A percentile compares a stretch with the other conserved stretches of the same genome.
Conservation (phyloP, 73 alveolate species). For the Breviolum minutum region DNA sequence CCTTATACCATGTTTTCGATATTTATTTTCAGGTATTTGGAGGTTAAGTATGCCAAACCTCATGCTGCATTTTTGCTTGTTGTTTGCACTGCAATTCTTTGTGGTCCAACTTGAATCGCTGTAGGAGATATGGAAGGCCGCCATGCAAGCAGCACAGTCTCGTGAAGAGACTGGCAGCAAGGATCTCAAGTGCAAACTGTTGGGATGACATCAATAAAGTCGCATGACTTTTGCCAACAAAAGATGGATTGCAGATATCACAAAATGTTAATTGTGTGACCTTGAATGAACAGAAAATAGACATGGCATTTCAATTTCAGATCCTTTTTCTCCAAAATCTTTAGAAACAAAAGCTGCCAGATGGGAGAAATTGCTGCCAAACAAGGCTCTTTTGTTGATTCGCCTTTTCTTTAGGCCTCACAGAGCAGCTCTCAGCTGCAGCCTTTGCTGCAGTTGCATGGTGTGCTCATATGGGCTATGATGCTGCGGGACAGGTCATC, state of each 20-base stretch:
- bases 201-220: neutral
- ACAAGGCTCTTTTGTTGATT: neutral
- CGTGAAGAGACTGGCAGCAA: neutral
- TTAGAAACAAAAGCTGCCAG: neutral
- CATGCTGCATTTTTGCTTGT: no score
- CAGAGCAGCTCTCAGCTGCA: neutral
- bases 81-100: neutral
- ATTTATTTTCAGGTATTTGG: no score
- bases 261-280: neutral
- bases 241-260: no score
- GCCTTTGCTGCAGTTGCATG: neutral
- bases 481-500: constrained; percentile 15
- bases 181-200: neutral
- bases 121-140: constrained; percentile 36
- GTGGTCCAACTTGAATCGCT: neutral
- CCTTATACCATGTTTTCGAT: no score
- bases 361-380: neutral
- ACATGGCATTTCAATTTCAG: neutral
- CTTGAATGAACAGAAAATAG: no score
- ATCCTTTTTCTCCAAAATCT: neutral
- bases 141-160: constrained; percentile 15
- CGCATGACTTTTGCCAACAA: no score
- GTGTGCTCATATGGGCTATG: neutral
- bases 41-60: no score
- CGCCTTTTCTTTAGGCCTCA: neutral